Evolutionary conservation across 768 basidiomycete species (phyloP).

Genomic region (Suillus subluteus): DNA sequence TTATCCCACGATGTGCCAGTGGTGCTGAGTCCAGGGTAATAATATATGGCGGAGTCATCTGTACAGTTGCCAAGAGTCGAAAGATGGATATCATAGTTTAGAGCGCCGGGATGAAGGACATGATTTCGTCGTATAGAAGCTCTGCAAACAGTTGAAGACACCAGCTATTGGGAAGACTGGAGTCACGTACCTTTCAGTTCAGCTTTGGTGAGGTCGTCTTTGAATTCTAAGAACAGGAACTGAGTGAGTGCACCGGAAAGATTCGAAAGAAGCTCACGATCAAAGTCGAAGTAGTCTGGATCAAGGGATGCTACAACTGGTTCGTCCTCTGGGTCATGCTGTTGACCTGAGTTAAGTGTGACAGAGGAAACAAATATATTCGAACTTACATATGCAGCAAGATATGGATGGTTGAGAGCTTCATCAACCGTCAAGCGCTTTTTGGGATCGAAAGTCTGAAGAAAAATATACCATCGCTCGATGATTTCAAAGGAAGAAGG

Average conservation of each 20-base stretch:
- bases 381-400: conserved; percentile 67
- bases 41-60: not conserved
- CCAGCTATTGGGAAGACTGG: not conserved
- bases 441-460: conserved; percentile 84
- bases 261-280: conserved; percentile 51
- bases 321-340: conserved; percentile 92
- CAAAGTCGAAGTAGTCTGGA: conserved; percentile 90
- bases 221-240: conserved; percentile 49
- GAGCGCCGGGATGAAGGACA: conserved; percentile 71
- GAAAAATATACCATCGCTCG: conserved; percentile 4
- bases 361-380: not conserved
- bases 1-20: no score
- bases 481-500: conserved; percentile 37
- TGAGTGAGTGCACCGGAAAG: conserved; percentile 11
- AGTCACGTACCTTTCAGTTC: conserved; percentile 59
- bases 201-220: conserved; percentile 76
- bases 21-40: not conserved
- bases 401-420: conserved; percentile 82
- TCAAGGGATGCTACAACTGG: conserved; percentile 80
- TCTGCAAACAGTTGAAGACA: conserved; percentile 37
- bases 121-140: conserved; percentile 82
- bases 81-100: conserved; percentile 30
- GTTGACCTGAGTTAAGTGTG: conserved; percentile 12
- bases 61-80: not conserved
- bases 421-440: conserved; percentile 83